Percentiles rank a stretch among this genome's conserved stretches.
Conservation (phyloP, 768 basidiomycete species). For the Leccinum arenicola region DNA sequence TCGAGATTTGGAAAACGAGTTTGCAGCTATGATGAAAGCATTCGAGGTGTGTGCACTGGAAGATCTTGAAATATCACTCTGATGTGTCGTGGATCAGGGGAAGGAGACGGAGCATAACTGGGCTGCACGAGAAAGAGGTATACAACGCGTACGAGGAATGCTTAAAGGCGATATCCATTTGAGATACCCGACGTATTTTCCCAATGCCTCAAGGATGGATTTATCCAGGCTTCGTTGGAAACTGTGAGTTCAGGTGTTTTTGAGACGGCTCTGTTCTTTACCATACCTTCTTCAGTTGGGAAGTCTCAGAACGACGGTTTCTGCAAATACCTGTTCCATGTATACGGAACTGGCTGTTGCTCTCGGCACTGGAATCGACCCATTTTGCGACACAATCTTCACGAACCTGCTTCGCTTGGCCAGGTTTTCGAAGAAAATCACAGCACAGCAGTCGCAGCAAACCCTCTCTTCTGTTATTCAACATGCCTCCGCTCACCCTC, state of each 20-base stretch:
- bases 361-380: slow-evolving; percentile 71
- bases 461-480: slow-evolving; percentile 65
- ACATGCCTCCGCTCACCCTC: slow-evolving; percentile 68
- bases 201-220: slow-evolving; percentile 67
- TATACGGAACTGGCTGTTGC: slow-evolving; percentile 70
- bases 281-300: slow-evolving; percentile 50
- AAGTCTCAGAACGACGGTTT: slow-evolving; percentile 89
- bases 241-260: slow-evolving; percentile 52
- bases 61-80: not conserved
- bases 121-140: slow-evolving; percentile 73
- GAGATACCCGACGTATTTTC: slow-evolving; percentile 77
- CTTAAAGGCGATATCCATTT: slow-evolving; percentile 79
- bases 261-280: not conserved
- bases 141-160: slow-evolving; percentile 84
- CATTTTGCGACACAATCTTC: slow-evolving; percentile 73
- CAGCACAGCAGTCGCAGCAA: slow-evolving; percentile 81
- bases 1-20: slow-evolving; percentile 83
- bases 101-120: slow-evolving; percentile 98
- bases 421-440: slow-evolving; percentile 89
- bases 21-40: slow-evolving; percentile 68
- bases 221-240: slow-evolving; percentile 81
- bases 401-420: slow-evolving; percentile 83
- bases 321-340: slow-evolving; percentile 72
- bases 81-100: slow-evolving; percentile 50
- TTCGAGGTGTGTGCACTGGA: slow-evolving; percentile 63